Evolutionary conservation across 2,329 filamentous ascomycete species (phyloP).

Genomic region (Botryotinia globosa): DNA sequence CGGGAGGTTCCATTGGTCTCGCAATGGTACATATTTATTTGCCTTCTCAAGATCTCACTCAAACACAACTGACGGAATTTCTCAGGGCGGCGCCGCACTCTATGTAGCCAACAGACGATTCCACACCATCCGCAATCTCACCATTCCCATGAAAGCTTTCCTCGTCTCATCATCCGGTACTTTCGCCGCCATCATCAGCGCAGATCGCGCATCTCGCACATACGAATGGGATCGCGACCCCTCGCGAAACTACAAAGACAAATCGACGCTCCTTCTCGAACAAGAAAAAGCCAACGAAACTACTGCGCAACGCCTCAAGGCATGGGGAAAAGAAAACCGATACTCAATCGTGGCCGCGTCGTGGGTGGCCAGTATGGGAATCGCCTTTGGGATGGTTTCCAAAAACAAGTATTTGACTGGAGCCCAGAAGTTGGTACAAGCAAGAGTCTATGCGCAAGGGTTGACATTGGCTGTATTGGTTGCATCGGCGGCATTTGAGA

Average conservation of each 20-base stretch:
- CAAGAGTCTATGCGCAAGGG: conserved; percentile 72
- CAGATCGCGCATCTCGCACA: conserved; percentile 68
- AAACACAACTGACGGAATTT: conserved; percentile 13
- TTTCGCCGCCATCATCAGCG: conserved; percentile 83
- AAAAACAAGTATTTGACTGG: conserved; percentile 60
- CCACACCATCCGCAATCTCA: conserved; percentile 74
- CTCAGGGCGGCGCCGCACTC: conserved; percentile 54
- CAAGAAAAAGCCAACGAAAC: conserved; percentile 43
- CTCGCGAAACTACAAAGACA: conserved; percentile 40
- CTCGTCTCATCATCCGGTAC: conserved; percentile 79
- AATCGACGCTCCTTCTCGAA: conserved; percentile 27
- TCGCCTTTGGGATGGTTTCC: conserved; percentile 60
- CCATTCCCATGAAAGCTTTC: conserved; percentile 87
- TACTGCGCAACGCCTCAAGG: conserved; percentile 57
- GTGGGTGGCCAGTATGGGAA: conserved; percentile 65
- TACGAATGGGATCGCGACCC: conserved; percentile 59
- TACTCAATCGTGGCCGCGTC: conserved; percentile 67
- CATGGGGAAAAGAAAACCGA: conserved; percentile 68
- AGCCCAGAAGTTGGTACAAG: conserved; percentile 70
- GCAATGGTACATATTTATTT: conserved; percentile 57
- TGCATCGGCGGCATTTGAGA: conserved; percentile 66
- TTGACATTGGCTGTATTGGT: conserved; percentile 66
- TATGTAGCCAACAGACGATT: conserved; percentile 65
- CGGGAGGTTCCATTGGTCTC: conserved; percentile 70
- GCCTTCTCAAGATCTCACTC: not conserved